A percentile compares a stretch with the other conserved stretches of the same genome.
phyloP scores from a whole-genome alignment of 306 rosid species.

The Castanea mollissima region DNA sequence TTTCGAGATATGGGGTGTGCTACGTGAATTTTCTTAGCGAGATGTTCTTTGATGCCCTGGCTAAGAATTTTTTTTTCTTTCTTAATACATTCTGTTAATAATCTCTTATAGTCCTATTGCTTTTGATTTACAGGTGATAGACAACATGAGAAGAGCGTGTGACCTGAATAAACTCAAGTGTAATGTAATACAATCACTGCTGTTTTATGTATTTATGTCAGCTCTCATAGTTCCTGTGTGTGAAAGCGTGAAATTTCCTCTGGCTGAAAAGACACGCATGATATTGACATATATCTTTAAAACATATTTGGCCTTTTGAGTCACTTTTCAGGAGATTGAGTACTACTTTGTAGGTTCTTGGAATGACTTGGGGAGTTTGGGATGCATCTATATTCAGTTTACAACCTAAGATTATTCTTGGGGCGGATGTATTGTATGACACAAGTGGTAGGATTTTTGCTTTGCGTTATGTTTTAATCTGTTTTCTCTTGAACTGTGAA shows the following conservation, averaged over 20 bases:
- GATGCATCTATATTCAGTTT: constrained; percentile 65
- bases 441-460: constrained; percentile 49
- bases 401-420: constrained; percentile 67
- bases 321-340: constrained; percentile 9
- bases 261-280: background rate
- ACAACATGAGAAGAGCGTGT: constrained; percentile 71
- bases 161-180: constrained; percentile 70
- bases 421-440: constrained; percentile 87
- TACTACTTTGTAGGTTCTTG: constrained; percentile 50
- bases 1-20: background rate
- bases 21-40: background rate
- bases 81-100: background rate
- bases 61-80: background rate
- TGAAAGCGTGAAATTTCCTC: background rate
- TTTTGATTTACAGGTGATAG: constrained; percentile 65
- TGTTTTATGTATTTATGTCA: background rate
- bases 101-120: constrained; percentile 17
- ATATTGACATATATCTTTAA: background rate
- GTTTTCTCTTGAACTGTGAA: constrained; percentile 13
- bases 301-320: constrained; percentile 1
- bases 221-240: background rate
- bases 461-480: background rate
- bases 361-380: constrained; percentile 93
- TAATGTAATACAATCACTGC: constrained; percentile 45
- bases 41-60: background rate